These are phyloP conservation scores for Microsporum ferrugineum DNA, from an alignment of 2,329 filamentous ascomycete genomes.

Conservation along the genomic window DNA sequence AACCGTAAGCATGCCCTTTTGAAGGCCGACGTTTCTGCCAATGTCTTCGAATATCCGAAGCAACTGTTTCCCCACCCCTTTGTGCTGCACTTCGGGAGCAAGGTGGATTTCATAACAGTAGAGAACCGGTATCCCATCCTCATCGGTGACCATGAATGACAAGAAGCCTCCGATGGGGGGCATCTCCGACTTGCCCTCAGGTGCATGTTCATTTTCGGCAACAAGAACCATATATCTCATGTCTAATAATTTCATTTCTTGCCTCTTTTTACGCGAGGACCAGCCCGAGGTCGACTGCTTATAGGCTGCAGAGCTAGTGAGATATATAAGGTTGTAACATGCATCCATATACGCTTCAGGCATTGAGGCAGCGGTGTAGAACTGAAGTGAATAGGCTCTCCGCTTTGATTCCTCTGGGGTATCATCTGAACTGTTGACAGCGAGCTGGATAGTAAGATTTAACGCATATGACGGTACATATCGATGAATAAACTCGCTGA, in stretches of 20 bases:
- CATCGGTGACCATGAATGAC: constrained; percentile 48
- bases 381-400: constrained; percentile 18
- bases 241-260: constrained; percentile 47
- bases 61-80: constrained; percentile 42
- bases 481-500: constrained; percentile 28
- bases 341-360: constrained; percentile 32
- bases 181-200: neutral
- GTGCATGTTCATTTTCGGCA: neutral
- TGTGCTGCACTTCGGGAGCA: constrained; percentile 31
- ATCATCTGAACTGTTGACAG: neutral
- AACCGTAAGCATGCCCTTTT: constrained; percentile 51
- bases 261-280: constrained; percentile 42
- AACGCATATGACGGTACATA: constrained; percentile 21
- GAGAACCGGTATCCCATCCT: constrained; percentile 45
- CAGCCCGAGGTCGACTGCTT: constrained; percentile 43
- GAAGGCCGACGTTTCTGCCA: constrained; percentile 36
- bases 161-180: constrained; percentile 33
- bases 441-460: constrained; percentile 11
- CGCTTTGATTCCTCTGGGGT: neutral
- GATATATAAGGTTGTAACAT: constrained; percentile 44
- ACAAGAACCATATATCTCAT: constrained; percentile 48
- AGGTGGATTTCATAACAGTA: constrained; percentile 56
- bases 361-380: constrained; percentile 30
- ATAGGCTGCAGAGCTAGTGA: constrained; percentile 45
- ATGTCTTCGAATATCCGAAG: constrained; percentile 40